These are phyloP conservation scores for Lojkania enalia DNA, from an alignment of 2,329 filamentous ascomycete species.

Conservation along the genomic window DNA sequence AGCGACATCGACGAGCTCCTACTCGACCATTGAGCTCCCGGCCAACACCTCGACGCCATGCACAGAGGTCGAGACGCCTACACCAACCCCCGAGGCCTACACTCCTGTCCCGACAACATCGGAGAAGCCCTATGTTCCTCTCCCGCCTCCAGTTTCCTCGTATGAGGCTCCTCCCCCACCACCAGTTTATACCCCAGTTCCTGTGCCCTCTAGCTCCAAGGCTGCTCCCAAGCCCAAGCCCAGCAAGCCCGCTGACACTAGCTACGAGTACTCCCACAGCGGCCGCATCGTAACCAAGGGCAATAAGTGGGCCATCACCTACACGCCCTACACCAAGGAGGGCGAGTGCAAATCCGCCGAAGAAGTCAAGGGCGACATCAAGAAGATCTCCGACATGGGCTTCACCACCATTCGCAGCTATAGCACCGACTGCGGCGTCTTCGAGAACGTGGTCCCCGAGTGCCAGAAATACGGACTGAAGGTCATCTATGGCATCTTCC, in stretches of 20 bases:
- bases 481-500: constrained; percentile 86
- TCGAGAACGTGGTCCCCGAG: constrained; percentile 73
- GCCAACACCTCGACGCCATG: background rate
- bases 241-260: constrained; percentile 16
- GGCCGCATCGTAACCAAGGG: constrained; percentile 47
- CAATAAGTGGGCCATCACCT: constrained; percentile 54
- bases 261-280: constrained; percentile 23
- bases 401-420: constrained; percentile 79
- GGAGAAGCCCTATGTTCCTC: constrained; percentile 14
- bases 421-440: constrained; percentile 86
- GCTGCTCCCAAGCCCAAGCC: constrained; percentile 33
- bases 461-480: constrained; percentile 68
- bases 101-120: background rate
- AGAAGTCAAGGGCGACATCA: constrained; percentile 48
- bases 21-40: constrained; percentile 28
- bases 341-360: constrained; percentile 49
- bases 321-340: constrained; percentile 51
- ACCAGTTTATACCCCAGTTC: constrained; percentile 39
- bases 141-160: constrained; percentile 63
- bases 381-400: constrained; percentile 48
- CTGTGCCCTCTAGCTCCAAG: constrained; percentile 19
- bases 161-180: constrained; percentile 52
- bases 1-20: constrained; percentile 69
- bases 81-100: background rate
- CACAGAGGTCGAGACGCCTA: background rate